A percentile compares a stretch with the other conserved stretches of the same genome.
phyloP scores from a whole-genome alignment of 2,329 filamentous ascomycete genomes.

The Onygenales sp. region DNA sequence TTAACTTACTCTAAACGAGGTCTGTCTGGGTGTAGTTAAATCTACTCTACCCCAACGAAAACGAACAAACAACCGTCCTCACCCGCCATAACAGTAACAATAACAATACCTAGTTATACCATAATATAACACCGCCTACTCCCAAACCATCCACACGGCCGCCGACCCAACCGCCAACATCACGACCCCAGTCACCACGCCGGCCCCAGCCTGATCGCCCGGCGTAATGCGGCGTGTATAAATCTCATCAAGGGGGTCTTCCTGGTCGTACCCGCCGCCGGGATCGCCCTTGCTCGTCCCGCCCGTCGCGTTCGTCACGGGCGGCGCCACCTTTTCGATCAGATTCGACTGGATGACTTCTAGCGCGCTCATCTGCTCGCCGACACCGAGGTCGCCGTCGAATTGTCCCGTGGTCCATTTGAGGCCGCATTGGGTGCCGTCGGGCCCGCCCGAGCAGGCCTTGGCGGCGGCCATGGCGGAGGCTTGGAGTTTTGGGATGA shows the following conservation, averaged over 20 bases:
- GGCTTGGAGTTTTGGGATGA: slow-evolving; percentile 48
- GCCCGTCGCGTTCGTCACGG: slow-evolving; percentile 46
- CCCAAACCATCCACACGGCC: neutral
- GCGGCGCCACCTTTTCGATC: slow-evolving; percentile 35
- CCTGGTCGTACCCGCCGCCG: slow-evolving; percentile 20
- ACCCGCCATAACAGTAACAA: neutral
- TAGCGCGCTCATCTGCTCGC: slow-evolving; percentile 60
- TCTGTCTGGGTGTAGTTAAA: too few species aligned
- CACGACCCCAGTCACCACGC: slow-evolving; percentile 27
- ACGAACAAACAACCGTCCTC: neutral
- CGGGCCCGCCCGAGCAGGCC: slow-evolving; percentile 52
- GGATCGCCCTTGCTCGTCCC: slow-evolving; percentile 41
- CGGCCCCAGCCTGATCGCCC: slow-evolving; percentile 30
- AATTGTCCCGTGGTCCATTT: slow-evolving; percentile 49
- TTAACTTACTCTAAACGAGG: too few species aligned
- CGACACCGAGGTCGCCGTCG: slow-evolving; percentile 52
- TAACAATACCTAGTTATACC: neutral
- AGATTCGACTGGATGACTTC: slow-evolving; percentile 55
- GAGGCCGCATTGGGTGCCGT: slow-evolving; percentile 54
- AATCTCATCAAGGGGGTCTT: slow-evolving; percentile 4
- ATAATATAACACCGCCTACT: neutral
- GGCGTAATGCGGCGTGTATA: slow-evolving; percentile 19
- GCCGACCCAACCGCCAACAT: slow-evolving; percentile 18
- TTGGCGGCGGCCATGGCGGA: slow-evolving; percentile 52
- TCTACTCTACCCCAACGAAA: too few species aligned